Evolutionary conservation across 257 asterid species (phyloP).

Genomic region (Solanum habrochaites): DNA sequence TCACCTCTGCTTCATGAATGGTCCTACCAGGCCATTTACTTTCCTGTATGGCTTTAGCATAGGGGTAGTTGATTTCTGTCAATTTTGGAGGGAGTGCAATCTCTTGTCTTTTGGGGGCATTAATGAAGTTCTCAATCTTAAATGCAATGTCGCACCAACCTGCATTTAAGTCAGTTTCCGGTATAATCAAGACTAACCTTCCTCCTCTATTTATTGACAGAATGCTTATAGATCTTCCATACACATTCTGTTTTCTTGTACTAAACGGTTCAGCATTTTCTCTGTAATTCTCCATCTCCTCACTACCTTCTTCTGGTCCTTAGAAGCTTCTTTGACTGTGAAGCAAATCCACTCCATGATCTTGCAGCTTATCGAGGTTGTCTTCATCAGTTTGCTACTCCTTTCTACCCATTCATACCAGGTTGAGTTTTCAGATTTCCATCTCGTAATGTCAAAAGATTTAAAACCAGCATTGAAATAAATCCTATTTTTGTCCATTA

Average conservation of each 20-base stretch:
- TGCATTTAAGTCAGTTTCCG: background rate
- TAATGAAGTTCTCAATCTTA: background rate
- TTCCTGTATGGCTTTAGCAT: background rate
- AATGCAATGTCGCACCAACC: background rate
- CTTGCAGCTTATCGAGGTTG: background rate
- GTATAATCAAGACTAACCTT: background rate
- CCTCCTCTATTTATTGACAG: background rate
- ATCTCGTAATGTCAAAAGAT: background rate
- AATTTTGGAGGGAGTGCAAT: background rate
- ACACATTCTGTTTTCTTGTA: background rate
- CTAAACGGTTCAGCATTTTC: background rate
- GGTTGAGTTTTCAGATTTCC: background rate
- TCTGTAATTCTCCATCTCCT: background rate
- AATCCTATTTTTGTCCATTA: background rate
- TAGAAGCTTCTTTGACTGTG: background rate
- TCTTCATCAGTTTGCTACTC: background rate
- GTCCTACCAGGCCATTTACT: background rate
- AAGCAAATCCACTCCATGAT: background rate
- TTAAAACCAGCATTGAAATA: background rate
- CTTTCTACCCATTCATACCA: background rate
- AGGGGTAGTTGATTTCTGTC: background rate
- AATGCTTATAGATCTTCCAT: background rate
- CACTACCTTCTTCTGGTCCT: background rate
- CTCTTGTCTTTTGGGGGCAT: background rate
- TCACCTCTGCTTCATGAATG: background rate